A percentile compares a stretch with the other conserved stretches of the same genome.
Evolutionary conservation across 2,329 filamentous ascomycete species (phyloP).

Genomic region (Amphichorda felina): DNA sequence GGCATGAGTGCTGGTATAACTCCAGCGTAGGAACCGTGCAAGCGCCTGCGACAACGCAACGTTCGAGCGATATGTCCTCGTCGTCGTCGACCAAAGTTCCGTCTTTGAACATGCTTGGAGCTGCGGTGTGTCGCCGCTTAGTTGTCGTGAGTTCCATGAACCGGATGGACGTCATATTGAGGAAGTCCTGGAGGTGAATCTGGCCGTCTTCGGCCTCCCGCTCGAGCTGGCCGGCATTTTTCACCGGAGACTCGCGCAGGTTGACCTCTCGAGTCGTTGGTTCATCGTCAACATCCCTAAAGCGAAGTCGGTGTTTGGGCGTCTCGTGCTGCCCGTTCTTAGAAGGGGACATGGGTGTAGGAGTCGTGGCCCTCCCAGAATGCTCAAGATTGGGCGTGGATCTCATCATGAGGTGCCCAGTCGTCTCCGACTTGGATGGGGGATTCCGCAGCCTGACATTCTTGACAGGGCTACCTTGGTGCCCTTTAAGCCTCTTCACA

Average conservation of each 20-base stretch:
- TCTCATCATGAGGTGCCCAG: conserved; percentile 44
- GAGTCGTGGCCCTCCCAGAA: conserved; percentile 25
- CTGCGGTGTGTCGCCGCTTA: conserved; percentile 77
- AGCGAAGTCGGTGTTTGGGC: conserved; percentile 42
- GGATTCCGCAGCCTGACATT: conserved; percentile 59
- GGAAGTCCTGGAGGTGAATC: conserved; percentile 82
- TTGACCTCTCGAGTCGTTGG: conserved; percentile 29
- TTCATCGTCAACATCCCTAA: conserved; percentile 39
- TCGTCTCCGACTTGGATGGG: conserved; percentile 53
- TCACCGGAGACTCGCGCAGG: conserved; percentile 27
- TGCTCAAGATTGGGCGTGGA: conserved; percentile 31
- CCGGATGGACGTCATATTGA: conserved; percentile 90
- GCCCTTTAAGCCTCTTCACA: conserved; percentile 59
- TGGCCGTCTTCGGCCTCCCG: conserved; percentile 37
- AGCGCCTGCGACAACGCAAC: conserved; percentile 76
- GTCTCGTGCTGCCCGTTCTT: conserved; percentile 35
- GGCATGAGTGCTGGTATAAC: conserved; percentile 89
- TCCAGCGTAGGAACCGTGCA: conserved; percentile 90
- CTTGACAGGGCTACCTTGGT: conserved; percentile 66
- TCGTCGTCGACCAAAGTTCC: conserved; percentile 25
- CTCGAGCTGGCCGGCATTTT: conserved; percentile 28
- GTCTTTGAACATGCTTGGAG: conserved; percentile 36
- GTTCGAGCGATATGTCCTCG: conserved; percentile 53
- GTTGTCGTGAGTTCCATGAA: conserved; percentile 99
- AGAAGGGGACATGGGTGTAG: conserved; percentile 32